Evolutionary conservation across 306 rosid species (phyloP), one percentile per base, ranked within the genome.

Genomic region (Psophocarpus tetragonolobus): DNA sequence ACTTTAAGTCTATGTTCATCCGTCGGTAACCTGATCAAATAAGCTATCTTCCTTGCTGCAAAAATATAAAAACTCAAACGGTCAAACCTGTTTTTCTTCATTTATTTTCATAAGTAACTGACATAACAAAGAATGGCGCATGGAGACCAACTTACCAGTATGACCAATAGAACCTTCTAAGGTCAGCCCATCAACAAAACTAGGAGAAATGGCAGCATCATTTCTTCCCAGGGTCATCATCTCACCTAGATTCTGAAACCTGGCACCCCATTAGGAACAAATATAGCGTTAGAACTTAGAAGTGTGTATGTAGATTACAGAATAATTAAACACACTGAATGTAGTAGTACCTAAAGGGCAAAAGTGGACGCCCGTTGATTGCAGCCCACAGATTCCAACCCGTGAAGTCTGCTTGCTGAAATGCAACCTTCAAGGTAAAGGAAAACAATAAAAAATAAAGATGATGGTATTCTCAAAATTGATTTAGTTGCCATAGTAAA

Each of bases 341-440:
- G 70, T 26, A 77, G 50, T n/a, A 85, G 27, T 78, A 92, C 97
- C 94, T 92, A 74, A 95, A 95, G 45, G 98, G 97, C 87, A 95
- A 83, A 83, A 95, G 95, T 24, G 98, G 97, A 54, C 98, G 97
- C 72, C 84, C 87, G 64, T 92, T 95, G 85, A 95, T 92, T 30
- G 97, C 97, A 83, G 97, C 98, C 98, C 97, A 94, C 58, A 92
- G 87, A 87, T 94, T 94, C 98, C 97, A 94, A 74, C 97, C 98
- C 73, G 95, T 79, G 78, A 94, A 94, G 84, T 92, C 98, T 1
- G 98, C 98, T 82, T 94, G 97, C 87, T 94, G 98, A 87, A 94
- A 92, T 21, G 98, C 97, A 81, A 95, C 98, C 93, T 92, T 81
- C 61, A 39, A 74, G 30, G 70, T 27, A 72, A 79, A 76, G 38